phyloP scores from a whole-genome alignment of 371 early-diverging fungal species.

The Rhizomucor pusillus region DNA sequence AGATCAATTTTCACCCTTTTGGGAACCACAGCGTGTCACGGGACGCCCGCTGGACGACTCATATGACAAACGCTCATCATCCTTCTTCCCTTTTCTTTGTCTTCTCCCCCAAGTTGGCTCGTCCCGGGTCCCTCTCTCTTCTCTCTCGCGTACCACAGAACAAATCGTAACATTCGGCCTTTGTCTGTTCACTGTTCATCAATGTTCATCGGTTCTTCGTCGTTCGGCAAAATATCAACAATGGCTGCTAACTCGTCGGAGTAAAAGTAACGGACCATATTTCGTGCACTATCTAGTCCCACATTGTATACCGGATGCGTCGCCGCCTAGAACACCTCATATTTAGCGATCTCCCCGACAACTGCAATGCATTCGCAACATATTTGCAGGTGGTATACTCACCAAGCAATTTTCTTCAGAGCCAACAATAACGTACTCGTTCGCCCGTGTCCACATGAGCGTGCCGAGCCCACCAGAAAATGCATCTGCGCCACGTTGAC shows the following conservation, averaged over 20 bases:
- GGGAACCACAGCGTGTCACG: too few species aligned
- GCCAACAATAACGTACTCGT: slow-evolving; percentile 49
- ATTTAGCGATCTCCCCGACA: neutral
- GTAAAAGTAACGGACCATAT: slow-evolving; percentile 48
- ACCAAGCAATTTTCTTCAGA: slow-evolving; percentile 56
- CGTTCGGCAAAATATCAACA: slow-evolving; percentile 26
- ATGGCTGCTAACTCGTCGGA: slow-evolving; percentile 16
- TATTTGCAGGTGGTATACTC: slow-evolving; percentile 11
- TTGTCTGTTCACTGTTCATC: too few species aligned
- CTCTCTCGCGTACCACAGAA: too few species aligned
- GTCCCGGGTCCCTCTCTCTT: too few species aligned
- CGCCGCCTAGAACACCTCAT: too few species aligned
- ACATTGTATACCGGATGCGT: slow-evolving; percentile 67
- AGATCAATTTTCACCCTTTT: too few species aligned
- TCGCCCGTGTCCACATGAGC: slow-evolving; percentile 32
- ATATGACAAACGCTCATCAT: too few species aligned
- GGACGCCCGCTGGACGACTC: too few species aligned
- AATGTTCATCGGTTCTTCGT: slow-evolving; percentile 20
- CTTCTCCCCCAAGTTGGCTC: too few species aligned
- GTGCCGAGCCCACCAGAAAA: slow-evolving; percentile 31
- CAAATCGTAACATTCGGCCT: too few species aligned
- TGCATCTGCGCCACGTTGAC: slow-evolving; percentile 27
- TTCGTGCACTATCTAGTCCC: slow-evolving; percentile 29
- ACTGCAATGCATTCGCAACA: slow-evolving; percentile 5
- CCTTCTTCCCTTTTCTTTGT: too few species aligned